Percentiles rank a stretch among this genome's conserved stretches.
These are phyloP conservation scores for Sordariomycetes sp. DNA, from an alignment of 2,329 filamentous ascomycete species.

Conservation along the genomic window DNA sequence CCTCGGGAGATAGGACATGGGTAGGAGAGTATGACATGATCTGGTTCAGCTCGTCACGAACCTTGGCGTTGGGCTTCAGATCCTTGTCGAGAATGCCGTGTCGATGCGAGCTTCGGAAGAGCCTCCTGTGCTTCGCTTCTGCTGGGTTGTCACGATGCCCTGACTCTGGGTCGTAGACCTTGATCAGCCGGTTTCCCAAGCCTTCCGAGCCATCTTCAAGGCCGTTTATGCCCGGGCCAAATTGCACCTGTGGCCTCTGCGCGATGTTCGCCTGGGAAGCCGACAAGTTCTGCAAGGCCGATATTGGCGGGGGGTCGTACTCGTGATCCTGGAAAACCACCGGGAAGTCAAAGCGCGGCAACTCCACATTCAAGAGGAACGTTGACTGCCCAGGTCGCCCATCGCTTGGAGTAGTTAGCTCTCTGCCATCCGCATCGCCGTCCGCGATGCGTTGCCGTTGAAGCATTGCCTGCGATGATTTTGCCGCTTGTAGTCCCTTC, in stretches of 20 bases:
- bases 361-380: conserved; percentile 81
- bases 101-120: conserved; percentile 82
- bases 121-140: conserved; percentile 84
- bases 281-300: conserved; percentile 54
- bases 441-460: conserved; percentile 35
- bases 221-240: conserved; percentile 80
- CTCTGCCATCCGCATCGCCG: conserved; percentile 17
- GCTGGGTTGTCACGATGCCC: conserved; percentile 86
- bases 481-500: conserved; percentile 55
- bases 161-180: conserved; percentile 89
- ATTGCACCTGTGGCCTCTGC: conserved; percentile 80
- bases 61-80: conserved; percentile 90
- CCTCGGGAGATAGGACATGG: conserved; percentile 76
- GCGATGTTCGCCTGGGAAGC: conserved; percentile 57
- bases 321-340: conserved; percentile 93
- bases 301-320: conserved; percentile 78
- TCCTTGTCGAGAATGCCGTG: conserved; percentile 94
- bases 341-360: conserved; percentile 91
- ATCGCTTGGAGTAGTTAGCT: conserved; percentile 17
- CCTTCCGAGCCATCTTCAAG: conserved; percentile 41
- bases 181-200: conserved; percentile 56
- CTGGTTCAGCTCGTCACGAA: conserved; percentile 83
- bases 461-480: conserved; percentile 50
- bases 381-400: conserved; percentile 45
- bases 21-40: conserved; percentile 92